A percentile compares a stretch with the other conserved stretches of the same genome.
Conservation (phyloP, 768 basidiomycete species). For the Podaxis sp. region DNA sequence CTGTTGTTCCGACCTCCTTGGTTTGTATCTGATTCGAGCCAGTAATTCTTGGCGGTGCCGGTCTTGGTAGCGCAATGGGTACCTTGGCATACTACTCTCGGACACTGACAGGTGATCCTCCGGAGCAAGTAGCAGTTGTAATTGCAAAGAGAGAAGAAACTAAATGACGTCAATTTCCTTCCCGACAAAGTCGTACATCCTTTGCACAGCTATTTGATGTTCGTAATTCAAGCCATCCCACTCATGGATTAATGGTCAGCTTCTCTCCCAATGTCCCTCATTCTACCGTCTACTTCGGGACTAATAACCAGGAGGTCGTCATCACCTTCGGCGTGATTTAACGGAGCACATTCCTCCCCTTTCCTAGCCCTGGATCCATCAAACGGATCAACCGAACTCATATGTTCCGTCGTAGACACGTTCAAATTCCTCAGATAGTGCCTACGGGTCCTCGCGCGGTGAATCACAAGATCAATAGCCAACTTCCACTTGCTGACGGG, state of each 20-base stretch:
- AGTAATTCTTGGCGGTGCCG: constrained; percentile 76
- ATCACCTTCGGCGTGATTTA: constrained; percentile 25
- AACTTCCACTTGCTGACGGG: constrained; percentile 49
- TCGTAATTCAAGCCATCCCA: not conserved
- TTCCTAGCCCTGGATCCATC: constrained; percentile 53
- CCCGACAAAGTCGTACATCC: not conserved
- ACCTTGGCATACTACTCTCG: constrained; percentile 56
- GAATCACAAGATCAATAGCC: constrained; percentile 38
- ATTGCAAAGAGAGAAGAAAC: not conserved
- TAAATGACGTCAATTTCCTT: not conserved
- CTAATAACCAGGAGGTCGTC: constrained; percentile 58
- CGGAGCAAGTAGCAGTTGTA: constrained; percentile 30
- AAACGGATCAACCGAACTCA: constrained; percentile 75
- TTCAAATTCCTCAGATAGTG: constrained; percentile 63
- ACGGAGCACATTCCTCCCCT: constrained; percentile 27
- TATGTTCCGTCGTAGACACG: constrained; percentile 67
- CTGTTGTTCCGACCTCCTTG: not conserved
- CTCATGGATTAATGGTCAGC: not conserved
- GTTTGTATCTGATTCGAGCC: not conserved
- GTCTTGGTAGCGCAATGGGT: constrained; percentile 63
- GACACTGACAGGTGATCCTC: constrained; percentile 52
- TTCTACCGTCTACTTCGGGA: constrained; percentile 66
- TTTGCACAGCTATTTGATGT: not conserved
- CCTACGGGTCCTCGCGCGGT: constrained; percentile 44
- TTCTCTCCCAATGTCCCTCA: constrained; percentile 51